Base-by-base conservation (phyloP, 371 early-diverging fungal genomes). In the Funneliformis caledonium region DNA sequence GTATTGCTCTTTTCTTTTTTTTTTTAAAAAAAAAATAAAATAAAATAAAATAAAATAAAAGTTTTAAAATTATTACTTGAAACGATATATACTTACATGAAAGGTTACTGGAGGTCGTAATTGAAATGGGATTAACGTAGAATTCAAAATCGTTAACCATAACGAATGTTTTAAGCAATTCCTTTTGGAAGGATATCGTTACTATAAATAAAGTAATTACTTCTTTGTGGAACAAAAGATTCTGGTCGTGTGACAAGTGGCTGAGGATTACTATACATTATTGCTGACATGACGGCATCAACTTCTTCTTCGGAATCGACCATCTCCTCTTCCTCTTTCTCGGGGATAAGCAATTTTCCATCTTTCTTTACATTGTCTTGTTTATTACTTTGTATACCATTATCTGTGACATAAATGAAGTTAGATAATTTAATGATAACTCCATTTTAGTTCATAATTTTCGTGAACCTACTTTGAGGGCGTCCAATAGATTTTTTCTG, bases 401-500 rank as follows among this genome's bases (percentile, higher is more conserved):
- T 75, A 80, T 62, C 74, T 80, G 47, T 9, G 2, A 9, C 14
- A 26, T 19, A 42, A 7, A 60, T 11, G 14, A 67, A n/a, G 19
- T 22, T 42, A 26, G 10, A 10, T 11, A 16, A 50, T 78, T 31
- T 42, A 62, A n/a, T 33, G 12, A 26, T 7, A 26, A 73, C 50
- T 56, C 43, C 14, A n/a, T 45, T 26, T 45, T 12, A 72, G 37
- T 72, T 8, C 6, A 37, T 81, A 31, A 45, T 43, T 12, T 43
- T 16, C 37, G 19, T 9, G 37, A 43, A 59, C n/a, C 11, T 72
- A 59, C 67, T 73, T 43, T 47, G 33, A 45, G 78, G 69, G 22
- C 80, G 80, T 14, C 72, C 48, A 33, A 89, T 84, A 8, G 88
- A 84, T 72, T 91, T 91, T 86, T 94, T 85, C 84, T 94, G 88